Evolutionary conservation across 768 basidiomycete genomes (phyloP).

Genomic region (Naganishia friedmannii): DNA sequence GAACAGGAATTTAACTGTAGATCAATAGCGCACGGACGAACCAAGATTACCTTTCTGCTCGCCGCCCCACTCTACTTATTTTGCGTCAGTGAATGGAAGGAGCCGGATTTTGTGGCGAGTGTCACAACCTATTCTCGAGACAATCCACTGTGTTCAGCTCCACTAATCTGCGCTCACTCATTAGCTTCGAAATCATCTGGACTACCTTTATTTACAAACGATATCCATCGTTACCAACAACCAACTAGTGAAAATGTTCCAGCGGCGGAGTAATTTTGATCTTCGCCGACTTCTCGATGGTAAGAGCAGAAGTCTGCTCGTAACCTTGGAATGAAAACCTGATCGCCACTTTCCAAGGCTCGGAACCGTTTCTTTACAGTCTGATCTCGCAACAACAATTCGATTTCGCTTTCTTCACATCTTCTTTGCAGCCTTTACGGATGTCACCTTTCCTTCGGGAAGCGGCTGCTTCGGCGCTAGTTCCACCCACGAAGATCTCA

Average conservation of each 20-base stretch:
- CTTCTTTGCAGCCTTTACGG: constrained; percentile 75
- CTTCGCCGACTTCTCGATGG: constrained; percentile 56
- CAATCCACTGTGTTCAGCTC: no score
- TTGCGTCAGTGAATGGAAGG: constrained; percentile 86
- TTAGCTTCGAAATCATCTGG: constrained; percentile 69
- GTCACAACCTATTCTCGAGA: neutral
- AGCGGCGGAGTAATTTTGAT: constrained; percentile 87
- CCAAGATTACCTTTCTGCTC: constrained; percentile 74
- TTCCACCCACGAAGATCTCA: constrained; percentile 76
- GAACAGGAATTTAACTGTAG: constrained; percentile 42
- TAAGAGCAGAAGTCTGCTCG: constrained; percentile 26
- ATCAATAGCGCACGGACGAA: constrained; percentile 57
- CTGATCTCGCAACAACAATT: constrained; percentile 68
- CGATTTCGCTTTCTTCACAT: constrained; percentile 76
- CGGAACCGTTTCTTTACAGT: constrained; percentile 74
- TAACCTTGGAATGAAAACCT: neutral
- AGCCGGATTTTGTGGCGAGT: constrained; percentile 91
- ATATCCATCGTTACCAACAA: constrained; percentile 81
- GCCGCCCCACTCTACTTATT: constrained; percentile 87
- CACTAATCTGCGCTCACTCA: no score
- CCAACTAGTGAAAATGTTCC: constrained; percentile 81
- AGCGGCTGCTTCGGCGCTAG: constrained; percentile 72
- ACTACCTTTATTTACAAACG: constrained; percentile 91
- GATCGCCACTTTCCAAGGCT: constrained; percentile 57
- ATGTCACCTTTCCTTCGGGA: constrained; percentile 68